phyloP scores from a whole-genome alignment of 805 yeast species.

The Cyberlindnera americana region DNA sequence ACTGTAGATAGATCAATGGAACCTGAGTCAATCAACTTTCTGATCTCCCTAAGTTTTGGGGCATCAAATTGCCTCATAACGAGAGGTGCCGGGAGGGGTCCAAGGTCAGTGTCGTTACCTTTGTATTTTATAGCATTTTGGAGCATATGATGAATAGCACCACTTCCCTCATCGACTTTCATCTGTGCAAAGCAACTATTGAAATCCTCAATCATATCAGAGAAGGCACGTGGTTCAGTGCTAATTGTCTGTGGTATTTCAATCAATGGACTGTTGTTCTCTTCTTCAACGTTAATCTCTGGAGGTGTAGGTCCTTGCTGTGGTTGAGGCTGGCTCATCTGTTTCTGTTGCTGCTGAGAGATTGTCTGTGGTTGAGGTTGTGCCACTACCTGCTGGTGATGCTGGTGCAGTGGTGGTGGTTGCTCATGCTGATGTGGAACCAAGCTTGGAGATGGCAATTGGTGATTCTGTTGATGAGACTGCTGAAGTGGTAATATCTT shows the following conservation, averaged over 20 bases:
- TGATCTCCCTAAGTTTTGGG: conserved; percentile 79
- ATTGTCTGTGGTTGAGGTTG: conserved; percentile 23
- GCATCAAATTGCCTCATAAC: conserved; percentile 76
- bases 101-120: conserved; percentile 53
- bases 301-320: conserved; percentile 13
- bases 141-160: conserved; percentile 42
- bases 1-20: conserved; percentile 54
- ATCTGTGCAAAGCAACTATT: conserved; percentile 29
- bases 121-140: conserved; percentile 40
- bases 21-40: conserved; percentile 66
- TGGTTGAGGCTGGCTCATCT: conserved; percentile 2
- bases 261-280: conserved; percentile 1
- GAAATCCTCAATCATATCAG: conserved; percentile 29
- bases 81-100: conserved; percentile 74
- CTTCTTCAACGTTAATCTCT: conserved; percentile 9
- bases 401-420: conserved; percentile 6
- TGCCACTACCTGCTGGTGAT: conserved; percentile 8
- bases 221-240: conserved; percentile 22
- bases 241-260: conserved; percentile 14
- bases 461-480: conserved; percentile 16
- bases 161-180: conserved; percentile 30
- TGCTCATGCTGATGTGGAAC: conserved; percentile 8
- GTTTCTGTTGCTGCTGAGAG: conserved; percentile 16
- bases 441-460: conserved; percentile 15
- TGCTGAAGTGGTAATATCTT: conserved; percentile 46